Conservation (phyloP, 1,139 yeast species). For the Scheffersomyces parashehatae region DNA sequence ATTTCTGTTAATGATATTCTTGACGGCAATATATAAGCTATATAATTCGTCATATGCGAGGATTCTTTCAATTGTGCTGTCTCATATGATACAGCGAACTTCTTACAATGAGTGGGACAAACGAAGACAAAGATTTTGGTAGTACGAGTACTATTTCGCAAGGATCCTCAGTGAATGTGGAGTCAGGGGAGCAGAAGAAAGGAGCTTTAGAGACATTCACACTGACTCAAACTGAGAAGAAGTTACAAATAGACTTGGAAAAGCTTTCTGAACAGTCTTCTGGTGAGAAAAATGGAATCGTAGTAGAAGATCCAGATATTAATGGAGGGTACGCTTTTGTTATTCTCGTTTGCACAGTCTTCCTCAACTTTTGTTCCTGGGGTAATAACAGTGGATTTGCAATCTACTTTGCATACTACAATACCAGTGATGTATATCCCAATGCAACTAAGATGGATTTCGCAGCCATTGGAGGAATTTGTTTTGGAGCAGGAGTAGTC, state of each 20-base stretch:
- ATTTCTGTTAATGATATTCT: too few species aligned
- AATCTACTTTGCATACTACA: not conserved
- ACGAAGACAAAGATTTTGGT: too few species aligned
- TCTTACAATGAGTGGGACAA: too few species aligned
- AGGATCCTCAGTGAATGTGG: too few species aligned
- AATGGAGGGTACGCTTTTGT: not conserved
- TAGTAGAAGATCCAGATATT: not conserved
- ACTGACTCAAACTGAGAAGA: too few species aligned
- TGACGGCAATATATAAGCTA: too few species aligned
- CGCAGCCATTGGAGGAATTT: constrained; percentile 16
- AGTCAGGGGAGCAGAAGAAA: too few species aligned
- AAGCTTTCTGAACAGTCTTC: not conserved
- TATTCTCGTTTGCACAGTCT: not conserved
- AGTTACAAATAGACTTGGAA: not conserved
- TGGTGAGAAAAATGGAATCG: not conserved
- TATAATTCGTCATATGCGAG: too few species aligned
- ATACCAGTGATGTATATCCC: constrained; percentile 6
- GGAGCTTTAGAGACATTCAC: too few species aligned
- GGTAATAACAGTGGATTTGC: constrained; percentile 1
- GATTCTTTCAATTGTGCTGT: too few species aligned
- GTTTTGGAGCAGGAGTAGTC: constrained; percentile 9
- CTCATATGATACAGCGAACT: too few species aligned
- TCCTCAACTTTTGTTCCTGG: not conserved
- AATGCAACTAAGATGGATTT: constrained; percentile 15
- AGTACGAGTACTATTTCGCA: too few species aligned